Percentiles rank a stretch among this genome's conserved stretches.
These are phyloP conservation scores for Claviceps spartinae DNA, from an alignment of 2,329 filamentous ascomycete genomes.

Conservation along the genomic window DNA sequence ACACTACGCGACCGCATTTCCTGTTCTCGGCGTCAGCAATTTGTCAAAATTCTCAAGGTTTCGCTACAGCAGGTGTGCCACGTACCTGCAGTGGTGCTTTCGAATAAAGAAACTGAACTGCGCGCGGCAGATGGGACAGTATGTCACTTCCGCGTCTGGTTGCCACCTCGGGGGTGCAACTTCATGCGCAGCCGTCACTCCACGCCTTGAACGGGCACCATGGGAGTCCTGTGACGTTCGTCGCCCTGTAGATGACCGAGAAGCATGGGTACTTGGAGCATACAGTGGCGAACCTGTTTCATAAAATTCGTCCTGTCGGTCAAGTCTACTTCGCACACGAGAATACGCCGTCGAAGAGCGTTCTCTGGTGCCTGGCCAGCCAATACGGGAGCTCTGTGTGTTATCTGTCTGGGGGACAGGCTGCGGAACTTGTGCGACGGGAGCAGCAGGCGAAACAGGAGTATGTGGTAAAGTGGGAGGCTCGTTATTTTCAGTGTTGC, in stretches of 20 bases:
- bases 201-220: neutral
- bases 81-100: conserved; percentile 80
- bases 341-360: neutral
- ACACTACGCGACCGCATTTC: conserved; percentile 90
- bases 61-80: neutral
- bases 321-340: neutral
- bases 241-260: neutral
- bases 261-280: neutral
- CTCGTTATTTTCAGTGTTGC: neutral
- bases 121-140: conserved; percentile 71
- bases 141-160: conserved; percentile 67
- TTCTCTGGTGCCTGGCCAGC: neutral
- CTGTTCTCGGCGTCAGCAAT: conserved; percentile 24
- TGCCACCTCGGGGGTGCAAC: conserved; percentile 69
- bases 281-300: neutral
- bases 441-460: neutral
- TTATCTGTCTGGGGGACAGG: neutral
- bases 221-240: neutral
- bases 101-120: conserved; percentile 76
- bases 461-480: neutral
- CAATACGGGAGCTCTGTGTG: neutral
- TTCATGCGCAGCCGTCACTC: conserved; percentile 16
- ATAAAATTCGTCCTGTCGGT: neutral
- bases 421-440: neutral
- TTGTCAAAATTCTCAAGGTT: neutral